phyloP scores from a whole-genome alignment of 148 eudicot genomes.

The Cornus controversa region DNA sequence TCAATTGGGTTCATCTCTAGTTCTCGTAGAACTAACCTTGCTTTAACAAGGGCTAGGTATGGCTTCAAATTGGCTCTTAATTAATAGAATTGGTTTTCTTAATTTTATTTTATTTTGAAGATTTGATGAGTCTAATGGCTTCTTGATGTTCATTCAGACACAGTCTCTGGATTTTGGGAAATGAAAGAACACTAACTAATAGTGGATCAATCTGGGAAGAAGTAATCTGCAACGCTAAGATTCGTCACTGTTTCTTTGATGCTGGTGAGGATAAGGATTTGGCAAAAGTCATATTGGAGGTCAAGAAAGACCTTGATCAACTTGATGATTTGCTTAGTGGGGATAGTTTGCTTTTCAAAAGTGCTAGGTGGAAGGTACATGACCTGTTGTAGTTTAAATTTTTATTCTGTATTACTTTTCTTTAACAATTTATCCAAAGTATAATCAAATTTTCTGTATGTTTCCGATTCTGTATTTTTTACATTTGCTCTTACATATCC shows the following conservation, averaged over 20 bases:
- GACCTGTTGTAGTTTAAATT: neutral
- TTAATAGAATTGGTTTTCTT: neutral
- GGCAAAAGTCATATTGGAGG: slow-evolving; percentile 23
- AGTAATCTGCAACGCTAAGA: slow-evolving; percentile 44
- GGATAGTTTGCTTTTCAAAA: slow-evolving; percentile 33
- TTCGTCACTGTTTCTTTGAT: slow-evolving; percentile 35
- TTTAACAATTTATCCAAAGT: too few species aligned
- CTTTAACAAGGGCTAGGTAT: slow-evolving; percentile 60
- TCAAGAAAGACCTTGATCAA: slow-evolving; percentile 39
- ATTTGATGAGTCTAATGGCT: neutral
- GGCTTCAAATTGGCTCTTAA: neutral
- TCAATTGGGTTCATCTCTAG: slow-evolving; percentile 34
- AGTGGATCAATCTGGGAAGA: slow-evolving; percentile 38
- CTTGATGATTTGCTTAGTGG: slow-evolving; percentile 40
- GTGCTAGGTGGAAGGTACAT: slow-evolving; percentile 42
- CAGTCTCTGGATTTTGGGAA: slow-evolving; percentile 65
- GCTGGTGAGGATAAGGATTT: slow-evolving; percentile 39
- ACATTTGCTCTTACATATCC: too few species aligned
- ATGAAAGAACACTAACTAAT: slow-evolving; percentile 27
- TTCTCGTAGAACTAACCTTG: slow-evolving; percentile 34
- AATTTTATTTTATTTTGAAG: neutral
- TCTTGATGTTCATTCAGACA: slow-evolving; percentile 30
- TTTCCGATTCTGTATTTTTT: too few species aligned
- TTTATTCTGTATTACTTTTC: neutral
- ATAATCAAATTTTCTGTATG: too few species aligned